phyloP scores from a whole-genome alignment of 768 basidiomycete species.

The Coprinopsis marcescibilis region DNA sequence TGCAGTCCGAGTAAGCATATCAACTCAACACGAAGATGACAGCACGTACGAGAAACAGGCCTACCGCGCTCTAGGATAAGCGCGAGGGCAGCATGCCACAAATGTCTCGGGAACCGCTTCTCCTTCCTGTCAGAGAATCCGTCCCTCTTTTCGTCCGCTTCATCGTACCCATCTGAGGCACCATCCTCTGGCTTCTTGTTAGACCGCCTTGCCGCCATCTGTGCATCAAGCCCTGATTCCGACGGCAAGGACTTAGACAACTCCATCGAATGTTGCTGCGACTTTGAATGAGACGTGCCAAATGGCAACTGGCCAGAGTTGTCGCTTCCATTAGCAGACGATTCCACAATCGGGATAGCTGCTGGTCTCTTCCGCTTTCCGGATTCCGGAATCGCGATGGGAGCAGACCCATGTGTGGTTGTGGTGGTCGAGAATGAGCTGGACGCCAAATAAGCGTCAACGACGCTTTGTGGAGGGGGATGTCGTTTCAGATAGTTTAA shows the following conservation, averaged over 20 bases:
- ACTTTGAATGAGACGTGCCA: conserved; percentile 13
- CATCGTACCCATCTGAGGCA: conserved; percentile 12
- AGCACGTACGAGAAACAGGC: conserved; percentile 49
- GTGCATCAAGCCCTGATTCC: conserved; percentile 15
- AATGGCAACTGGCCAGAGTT: background rate
- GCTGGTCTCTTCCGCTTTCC: conserved; percentile 1
- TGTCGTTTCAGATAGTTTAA: conserved; percentile 57
- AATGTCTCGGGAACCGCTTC: conserved; percentile 29
- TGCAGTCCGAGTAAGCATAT: conserved; percentile 11
- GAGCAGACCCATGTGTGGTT: conserved; percentile 12
- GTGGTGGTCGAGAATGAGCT: too few species aligned
- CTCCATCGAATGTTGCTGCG: conserved; percentile 18
- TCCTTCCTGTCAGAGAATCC: conserved; percentile 9
- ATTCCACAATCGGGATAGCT: conserved; percentile 9
- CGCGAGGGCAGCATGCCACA: conserved; percentile 74
- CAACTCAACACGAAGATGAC: background rate
- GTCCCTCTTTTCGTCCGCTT: conserved; percentile 8
- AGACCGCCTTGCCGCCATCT: conserved; percentile 4
- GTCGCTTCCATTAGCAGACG: conserved; percentile 1
- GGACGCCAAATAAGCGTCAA: conserved; percentile 4
- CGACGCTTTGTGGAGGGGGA: conserved; percentile 5
- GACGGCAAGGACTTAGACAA: background rate
- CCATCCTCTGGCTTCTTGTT: background rate
- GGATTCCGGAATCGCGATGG: conserved; percentile 10
- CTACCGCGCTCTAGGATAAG: conserved; percentile 81